Conservation (phyloP, 805 yeast species). For the Saccharomycopsis lassenensis region DNA sequence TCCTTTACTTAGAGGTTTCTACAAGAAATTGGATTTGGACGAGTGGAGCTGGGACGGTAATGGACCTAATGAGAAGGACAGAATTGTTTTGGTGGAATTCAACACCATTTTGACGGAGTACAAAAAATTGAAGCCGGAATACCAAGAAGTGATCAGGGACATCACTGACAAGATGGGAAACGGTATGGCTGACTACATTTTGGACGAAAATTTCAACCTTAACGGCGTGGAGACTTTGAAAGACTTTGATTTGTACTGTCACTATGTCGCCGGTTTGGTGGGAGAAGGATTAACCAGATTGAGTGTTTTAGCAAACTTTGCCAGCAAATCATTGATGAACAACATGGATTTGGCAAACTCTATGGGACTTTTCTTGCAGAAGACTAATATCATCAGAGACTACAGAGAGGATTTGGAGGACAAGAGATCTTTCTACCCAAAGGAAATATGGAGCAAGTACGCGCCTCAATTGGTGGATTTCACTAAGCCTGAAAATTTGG, state of each 20-base stretch:
- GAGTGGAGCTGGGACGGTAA: conserved; percentile 79
- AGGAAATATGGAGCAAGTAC: conserved; percentile 83
- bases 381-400: conserved; percentile 93
- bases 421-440: conserved; percentile 94
- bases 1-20: conserved; percentile 61
- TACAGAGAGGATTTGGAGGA: conserved; percentile 85
- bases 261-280: conserved; percentile 94
- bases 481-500: conserved; percentile 33
- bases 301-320: conserved; percentile 65
- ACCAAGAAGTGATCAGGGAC: conserved; percentile 67
- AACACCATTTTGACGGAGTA: conserved; percentile 58
- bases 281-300: conserved; percentile 91
- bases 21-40: conserved; percentile 44
- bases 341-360: conserved; percentile 55
- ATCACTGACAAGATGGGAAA: conserved; percentile 85
- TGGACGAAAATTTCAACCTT: conserved; percentile 64
- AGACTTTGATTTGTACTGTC: conserved; percentile 88
- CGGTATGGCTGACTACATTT: conserved; percentile 93
- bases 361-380: conserved; percentile 93
- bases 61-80: conserved; percentile 70
- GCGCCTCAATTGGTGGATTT: conserved; percentile 55
- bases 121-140: conserved; percentile 60
- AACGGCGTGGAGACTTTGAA: conserved; percentile 68
- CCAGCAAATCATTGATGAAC: conserved; percentile 37
- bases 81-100: conserved; percentile 72